Percentiles rank a stretch among this genome's conserved stretches.
These are phyloP conservation scores for Syncephalastrum sp. DNA, from an alignment of 371 early-diverging fungal genomes.

Conservation along the genomic window DNA sequence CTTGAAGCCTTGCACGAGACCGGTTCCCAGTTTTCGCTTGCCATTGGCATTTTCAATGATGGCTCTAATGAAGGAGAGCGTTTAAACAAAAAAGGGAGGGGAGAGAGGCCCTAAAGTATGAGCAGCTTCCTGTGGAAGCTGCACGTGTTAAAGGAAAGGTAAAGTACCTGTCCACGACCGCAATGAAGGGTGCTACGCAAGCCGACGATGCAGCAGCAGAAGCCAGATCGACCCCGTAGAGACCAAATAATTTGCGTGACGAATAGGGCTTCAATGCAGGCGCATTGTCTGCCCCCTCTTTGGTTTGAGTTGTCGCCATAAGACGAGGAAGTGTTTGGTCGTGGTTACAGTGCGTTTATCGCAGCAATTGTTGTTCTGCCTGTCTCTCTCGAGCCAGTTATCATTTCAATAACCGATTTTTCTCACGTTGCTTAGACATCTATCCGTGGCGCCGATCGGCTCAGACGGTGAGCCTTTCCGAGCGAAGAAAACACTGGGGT, in stretches of 20 bases:
- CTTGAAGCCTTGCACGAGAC: conserved; percentile 42
- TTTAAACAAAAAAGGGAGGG: not conserved
- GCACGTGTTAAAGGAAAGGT: not conserved
- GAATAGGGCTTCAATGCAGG: not conserved
- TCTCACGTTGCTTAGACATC: no score
- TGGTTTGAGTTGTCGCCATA: no score
- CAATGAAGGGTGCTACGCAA: conserved; percentile 58
- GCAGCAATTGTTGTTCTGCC: no score
- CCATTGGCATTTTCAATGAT: conserved; percentile 66
- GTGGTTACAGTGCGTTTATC: no score
- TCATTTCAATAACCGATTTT: no score
- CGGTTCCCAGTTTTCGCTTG: conserved; percentile 40
- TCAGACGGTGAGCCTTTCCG: no score
- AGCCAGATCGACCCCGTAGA: conserved; percentile 44
- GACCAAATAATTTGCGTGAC: conserved; percentile 3
- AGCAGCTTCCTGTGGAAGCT: no score
- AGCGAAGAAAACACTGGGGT: no score
- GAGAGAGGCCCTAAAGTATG: not conserved
- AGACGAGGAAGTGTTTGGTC: no score
- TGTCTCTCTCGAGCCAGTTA: no score
- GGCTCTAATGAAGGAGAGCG: conserved; percentile 27
- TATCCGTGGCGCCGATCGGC: no score
- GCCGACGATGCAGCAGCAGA: conserved; percentile 48
- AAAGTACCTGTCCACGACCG: conserved; percentile 61
- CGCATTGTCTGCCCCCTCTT: no score